phyloP scores from a whole-genome alignment of 305 asterid genomes.

The Ilex paraguariensis region DNA sequence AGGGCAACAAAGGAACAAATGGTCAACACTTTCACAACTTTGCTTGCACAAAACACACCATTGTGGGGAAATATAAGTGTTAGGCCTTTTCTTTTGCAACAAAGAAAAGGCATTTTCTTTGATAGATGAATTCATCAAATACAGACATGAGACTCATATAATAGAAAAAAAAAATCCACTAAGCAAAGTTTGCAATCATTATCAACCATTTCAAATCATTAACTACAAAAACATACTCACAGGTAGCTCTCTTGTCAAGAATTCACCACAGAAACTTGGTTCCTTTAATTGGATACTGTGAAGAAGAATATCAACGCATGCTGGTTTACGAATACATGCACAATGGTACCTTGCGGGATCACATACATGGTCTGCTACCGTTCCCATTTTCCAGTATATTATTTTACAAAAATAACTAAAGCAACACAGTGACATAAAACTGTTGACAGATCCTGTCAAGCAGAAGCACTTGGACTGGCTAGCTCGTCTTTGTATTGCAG shows the following conservation, averaged over 20 bases:
- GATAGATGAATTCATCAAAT: too few relatives aligned
- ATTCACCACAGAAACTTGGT: slow-evolving; percentile 96
- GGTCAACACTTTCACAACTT: too few relatives aligned
- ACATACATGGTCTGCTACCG: slow-evolving; percentile 46
- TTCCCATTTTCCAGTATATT: background rate
- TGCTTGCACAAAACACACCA: too few relatives aligned
- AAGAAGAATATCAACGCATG: slow-evolving; percentile 86
- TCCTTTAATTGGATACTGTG: slow-evolving; percentile 90
- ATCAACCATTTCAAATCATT: slow-evolving; percentile 6
- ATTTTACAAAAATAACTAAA: slow-evolving; percentile 1
- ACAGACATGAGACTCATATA: too few relatives aligned
- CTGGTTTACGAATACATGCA: slow-evolving; percentile 98
- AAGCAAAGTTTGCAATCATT: background rate
- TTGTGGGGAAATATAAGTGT: too few relatives aligned
- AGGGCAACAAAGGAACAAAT: too few relatives aligned
- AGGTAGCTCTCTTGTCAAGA: slow-evolving; percentile 95
- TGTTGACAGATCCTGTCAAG: slow-evolving; percentile 40
- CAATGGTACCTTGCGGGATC: slow-evolving; percentile 93
- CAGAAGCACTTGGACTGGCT: slow-evolving; percentile 81
- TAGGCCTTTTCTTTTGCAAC: too few relatives aligned
- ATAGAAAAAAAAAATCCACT: too few relatives aligned
- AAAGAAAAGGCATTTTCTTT: too few relatives aligned
- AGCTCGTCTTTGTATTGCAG: slow-evolving; percentile 81
- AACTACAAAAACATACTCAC: slow-evolving; percentile 23
- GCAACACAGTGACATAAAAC: slow-evolving; percentile 12